phyloP scores from a whole-genome alignment of 306 rosid genomes.

The Cucumis melo region DNA sequence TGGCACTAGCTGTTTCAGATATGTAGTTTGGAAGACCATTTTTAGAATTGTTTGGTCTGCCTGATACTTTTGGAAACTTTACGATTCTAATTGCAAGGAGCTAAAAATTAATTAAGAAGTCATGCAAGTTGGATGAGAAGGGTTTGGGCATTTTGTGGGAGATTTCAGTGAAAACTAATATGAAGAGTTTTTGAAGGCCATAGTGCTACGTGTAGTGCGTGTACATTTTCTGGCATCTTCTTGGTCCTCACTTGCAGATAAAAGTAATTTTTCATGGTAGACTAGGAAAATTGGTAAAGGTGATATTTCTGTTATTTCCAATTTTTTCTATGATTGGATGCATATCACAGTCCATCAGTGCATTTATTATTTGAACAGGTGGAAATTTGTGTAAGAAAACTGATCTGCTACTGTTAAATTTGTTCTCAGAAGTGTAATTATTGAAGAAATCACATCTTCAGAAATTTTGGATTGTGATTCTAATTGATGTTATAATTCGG shows the following conservation, averaged over 20 bases:
- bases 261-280: background rate
- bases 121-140: background rate
- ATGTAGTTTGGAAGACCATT: background rate
- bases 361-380: background rate
- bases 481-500: background rate
- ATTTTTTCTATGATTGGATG: background rate
- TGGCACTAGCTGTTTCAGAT: background rate
- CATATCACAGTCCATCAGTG: background rate
- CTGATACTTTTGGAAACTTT: background rate
- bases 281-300: background rate
- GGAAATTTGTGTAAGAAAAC: background rate
- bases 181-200: background rate
- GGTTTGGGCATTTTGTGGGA: background rate
- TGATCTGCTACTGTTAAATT: background rate
- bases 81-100: background rate
- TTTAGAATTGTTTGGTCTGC: background rate
- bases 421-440: background rate
- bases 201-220: background rate
- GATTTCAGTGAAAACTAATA: background rate
- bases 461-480: background rate
- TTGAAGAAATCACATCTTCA: background rate
- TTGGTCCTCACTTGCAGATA: background rate
- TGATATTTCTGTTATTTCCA: background rate
- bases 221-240: background rate
- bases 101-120: background rate